A percentile compares a stretch with the other conserved stretches of the same genome.
These are phyloP conservation scores for Aspergillus fructus DNA, from an alignment of 2,329 filamentous ascomycete genomes.

Conservation along the genomic window DNA sequence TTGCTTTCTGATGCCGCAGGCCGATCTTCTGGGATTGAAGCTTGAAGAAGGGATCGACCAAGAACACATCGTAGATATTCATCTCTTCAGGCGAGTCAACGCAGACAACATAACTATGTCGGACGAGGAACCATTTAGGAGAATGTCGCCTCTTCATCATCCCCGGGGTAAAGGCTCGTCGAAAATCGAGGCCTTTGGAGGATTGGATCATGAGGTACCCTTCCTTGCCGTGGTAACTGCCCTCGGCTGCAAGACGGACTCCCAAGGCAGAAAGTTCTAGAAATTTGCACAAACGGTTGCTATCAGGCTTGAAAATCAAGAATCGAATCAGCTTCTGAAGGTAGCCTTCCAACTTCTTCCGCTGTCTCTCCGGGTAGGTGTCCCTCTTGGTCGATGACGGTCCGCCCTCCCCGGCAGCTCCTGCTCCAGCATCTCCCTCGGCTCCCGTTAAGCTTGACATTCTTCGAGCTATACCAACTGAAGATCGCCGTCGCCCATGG, in stretches of 20 bases:
- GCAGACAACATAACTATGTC: constrained; percentile 95
- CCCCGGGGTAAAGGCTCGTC: constrained; percentile 73
- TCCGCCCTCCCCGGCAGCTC: constrained; percentile 33
- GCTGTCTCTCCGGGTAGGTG: constrained; percentile 75
- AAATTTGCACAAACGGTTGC: constrained; percentile 93
- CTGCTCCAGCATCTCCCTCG: constrained; percentile 40
- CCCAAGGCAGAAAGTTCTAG: constrained; percentile 91
- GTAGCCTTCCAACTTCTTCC: constrained; percentile 83
- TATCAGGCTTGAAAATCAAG: constrained; percentile 94
- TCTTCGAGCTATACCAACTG: constrained; percentile 58
- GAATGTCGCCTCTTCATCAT: constrained; percentile 79
- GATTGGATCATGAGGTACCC: constrained; percentile 91
- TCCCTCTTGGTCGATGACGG: constrained; percentile 48
- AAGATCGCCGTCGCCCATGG: constrained; percentile 47
- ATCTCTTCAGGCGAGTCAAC: constrained; percentile 99
- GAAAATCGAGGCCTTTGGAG: constrained; percentile 82
- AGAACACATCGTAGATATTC: constrained; percentile 97
- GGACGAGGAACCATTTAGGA: constrained; percentile 96
- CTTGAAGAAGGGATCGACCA: constrained; percentile 87
- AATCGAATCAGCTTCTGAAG: constrained; percentile 91
- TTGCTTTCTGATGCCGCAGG: constrained; percentile 51
- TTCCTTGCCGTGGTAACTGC: constrained; percentile 97
- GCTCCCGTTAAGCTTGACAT: constrained; percentile 53
- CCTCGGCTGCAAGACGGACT: constrained; percentile 89
- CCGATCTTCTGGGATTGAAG: constrained; percentile 70